Evolutionary conservation across 768 basidiomycete species (phyloP).

Genomic region (Hypholoma fasciculare): DNA sequence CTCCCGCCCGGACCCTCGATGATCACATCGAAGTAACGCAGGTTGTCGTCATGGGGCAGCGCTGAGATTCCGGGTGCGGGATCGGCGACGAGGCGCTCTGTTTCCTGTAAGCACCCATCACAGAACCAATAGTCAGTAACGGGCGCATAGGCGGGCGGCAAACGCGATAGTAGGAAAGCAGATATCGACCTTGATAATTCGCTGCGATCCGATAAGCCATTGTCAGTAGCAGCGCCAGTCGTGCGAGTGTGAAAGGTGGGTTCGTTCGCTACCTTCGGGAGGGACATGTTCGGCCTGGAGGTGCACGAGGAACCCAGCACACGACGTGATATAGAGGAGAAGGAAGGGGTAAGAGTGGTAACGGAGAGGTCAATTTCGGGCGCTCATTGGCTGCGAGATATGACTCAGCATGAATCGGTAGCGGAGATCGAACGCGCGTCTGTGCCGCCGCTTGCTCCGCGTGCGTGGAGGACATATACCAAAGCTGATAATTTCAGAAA

Average conservation of each 20-base stretch:
- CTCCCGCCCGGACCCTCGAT: conserved; percentile 94
- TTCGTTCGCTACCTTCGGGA: conserved; percentile 47
- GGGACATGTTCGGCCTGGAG: conserved; percentile 32
- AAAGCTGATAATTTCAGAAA: too few species aligned
- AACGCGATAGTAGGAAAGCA: conserved; percentile 3
- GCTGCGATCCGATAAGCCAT: conserved; percentile 31
- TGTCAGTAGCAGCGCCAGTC: background rate
- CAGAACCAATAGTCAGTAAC: too few species aligned
- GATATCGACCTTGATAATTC: conserved; percentile 49
- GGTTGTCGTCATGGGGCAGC: conserved; percentile 92
- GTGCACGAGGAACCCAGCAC: background rate
- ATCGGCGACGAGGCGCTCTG: conserved; percentile 93
- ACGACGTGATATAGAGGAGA: conserved; percentile 8
- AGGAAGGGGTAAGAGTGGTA: too few species aligned
- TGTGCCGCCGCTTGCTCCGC: too few species aligned
- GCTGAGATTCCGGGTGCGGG: conserved; percentile 98
- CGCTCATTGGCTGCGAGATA: too few species aligned
- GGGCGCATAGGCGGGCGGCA: background rate
- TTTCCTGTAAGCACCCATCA: conserved; percentile 64
- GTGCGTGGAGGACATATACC: too few species aligned
- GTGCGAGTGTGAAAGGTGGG: background rate
- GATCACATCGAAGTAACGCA: conserved; percentile 97
- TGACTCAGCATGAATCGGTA: too few species aligned
- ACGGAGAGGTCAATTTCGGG: too few species aligned
- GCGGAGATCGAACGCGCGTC: too few species aligned